Conservation (phyloP, 768 basidiomycete species). For the Saitozyma sp. region DNA sequence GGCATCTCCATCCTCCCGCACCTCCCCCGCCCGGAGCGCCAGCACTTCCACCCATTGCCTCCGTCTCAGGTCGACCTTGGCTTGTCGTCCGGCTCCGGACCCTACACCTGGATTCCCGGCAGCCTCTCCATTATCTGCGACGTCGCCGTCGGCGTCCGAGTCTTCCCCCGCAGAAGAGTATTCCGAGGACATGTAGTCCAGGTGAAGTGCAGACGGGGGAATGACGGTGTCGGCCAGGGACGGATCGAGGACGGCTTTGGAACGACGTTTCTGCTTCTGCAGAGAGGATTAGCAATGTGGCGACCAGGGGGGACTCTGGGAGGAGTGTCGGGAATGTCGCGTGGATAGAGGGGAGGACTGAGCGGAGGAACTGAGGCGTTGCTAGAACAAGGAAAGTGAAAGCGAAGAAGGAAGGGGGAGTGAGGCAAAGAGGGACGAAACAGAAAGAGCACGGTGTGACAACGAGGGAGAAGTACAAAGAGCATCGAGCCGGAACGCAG, state of each 20-base stretch:
- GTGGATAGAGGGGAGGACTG: too few relatives aligned
- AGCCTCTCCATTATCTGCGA: background rate
- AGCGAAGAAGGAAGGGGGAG: background rate
- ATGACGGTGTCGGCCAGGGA: constrained; percentile 12
- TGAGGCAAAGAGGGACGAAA: too few relatives aligned
- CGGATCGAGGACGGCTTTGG: constrained; percentile 31
- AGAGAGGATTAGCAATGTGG: background rate
- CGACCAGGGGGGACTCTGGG: too few relatives aligned
- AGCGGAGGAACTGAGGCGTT: too few relatives aligned
- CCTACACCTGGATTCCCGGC: background rate
- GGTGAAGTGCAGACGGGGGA: constrained; percentile 28
- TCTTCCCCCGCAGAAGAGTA: constrained; percentile 47
- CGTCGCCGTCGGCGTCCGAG: constrained; percentile 12
- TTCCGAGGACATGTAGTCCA: constrained; percentile 52
- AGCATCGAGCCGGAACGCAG: too few relatives aligned
- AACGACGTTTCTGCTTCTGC: constrained; percentile 49
- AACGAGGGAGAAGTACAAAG: too few relatives aligned
- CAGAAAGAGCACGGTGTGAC: too few relatives aligned
- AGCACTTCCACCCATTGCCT: constrained; percentile 16
- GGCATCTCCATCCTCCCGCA: constrained; percentile 4
- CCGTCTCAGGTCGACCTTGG: background rate
- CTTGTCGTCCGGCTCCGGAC: background rate
- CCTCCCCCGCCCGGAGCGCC: background rate
- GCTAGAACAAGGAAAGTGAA: too few relatives aligned
- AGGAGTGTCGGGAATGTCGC: too few relatives aligned